Evolutionary conservation across 768 basidiomycete genomes (phyloP).

Genomic region (Pluteus cervinus): DNA sequence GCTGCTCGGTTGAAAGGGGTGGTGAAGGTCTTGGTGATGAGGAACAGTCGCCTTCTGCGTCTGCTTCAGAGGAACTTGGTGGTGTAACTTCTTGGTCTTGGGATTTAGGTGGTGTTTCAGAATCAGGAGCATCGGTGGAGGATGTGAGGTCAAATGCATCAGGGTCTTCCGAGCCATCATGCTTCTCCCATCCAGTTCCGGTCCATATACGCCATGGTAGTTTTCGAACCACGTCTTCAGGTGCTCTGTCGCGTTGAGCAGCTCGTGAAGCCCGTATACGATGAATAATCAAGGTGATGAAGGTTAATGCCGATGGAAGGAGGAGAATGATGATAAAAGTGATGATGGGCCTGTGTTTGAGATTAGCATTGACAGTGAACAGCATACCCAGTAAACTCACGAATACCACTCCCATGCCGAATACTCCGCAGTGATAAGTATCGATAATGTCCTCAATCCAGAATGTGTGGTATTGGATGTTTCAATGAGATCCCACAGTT

Average conservation of each 20-base stretch:
- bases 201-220: slow-evolving; percentile 85
- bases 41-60: slow-evolving; percentile 10
- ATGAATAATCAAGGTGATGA: slow-evolving; percentile 84
- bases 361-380: slow-evolving; percentile 5
- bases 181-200: slow-evolving; percentile 75
- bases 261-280: slow-evolving; percentile 80
- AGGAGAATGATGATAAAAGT: slow-evolving; percentile 86
- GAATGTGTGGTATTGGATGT: slow-evolving; percentile 76
- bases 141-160: slow-evolving; percentile 19
- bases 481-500: slow-evolving; percentile 62
- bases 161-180: slow-evolving; percentile 38
- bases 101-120: slow-evolving; percentile 4
- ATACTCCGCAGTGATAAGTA: slow-evolving; percentile 73
- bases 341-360: slow-evolving; percentile 59
- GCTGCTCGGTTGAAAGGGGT: slow-evolving; percentile 27
- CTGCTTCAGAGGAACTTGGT: background rate
- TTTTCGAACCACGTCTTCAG: slow-evolving; percentile 69
- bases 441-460: slow-evolving; percentile 66
- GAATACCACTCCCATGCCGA: slow-evolving; percentile 93
- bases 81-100: slow-evolving; percentile 10
- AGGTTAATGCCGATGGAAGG: slow-evolving; percentile 84
- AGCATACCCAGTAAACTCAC: slow-evolving; percentile 35
- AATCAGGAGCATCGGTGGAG: slow-evolving; percentile 8
- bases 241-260: slow-evolving; percentile 78
- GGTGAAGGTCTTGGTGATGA: slow-evolving; percentile 33